Evolutionary conservation across 2,329 filamentous ascomycete species (phyloP).

Genomic region (Polytolypa hystricis): DNA sequence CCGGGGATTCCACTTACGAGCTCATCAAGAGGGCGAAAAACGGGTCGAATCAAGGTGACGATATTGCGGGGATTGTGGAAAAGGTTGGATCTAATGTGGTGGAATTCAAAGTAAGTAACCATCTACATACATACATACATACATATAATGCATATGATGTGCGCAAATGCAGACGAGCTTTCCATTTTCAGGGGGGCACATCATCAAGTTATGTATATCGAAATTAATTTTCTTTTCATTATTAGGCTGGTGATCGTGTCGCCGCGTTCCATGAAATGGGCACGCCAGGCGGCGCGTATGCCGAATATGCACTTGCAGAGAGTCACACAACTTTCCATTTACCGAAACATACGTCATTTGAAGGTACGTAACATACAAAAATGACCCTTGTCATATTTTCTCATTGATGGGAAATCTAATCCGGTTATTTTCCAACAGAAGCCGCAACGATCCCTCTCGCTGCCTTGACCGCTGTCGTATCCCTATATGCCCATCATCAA

Average conservation of each 20-base stretch:
- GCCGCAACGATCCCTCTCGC: conserved; percentile 48
- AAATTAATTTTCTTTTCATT: no score
- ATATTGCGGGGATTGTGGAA: conserved; percentile 42
- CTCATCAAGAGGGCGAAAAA: conserved; percentile 10
- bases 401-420: neutral
- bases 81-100: conserved; percentile 40
- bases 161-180: neutral
- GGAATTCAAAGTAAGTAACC: conserved; percentile 41
- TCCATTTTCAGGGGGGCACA: conserved; percentile 17
- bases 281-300: conserved; percentile 41
- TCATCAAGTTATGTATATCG: conserved; percentile 43
- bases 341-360: conserved; percentile 39
- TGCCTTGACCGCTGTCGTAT: conserved; percentile 43
- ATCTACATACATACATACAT: no score
- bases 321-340: conserved; percentile 46
- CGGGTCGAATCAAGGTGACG: conserved; percentile 33
- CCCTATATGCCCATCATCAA: conserved; percentile 36
- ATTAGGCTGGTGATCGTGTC: conserved; percentile 44
- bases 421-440: conserved; percentile 27
- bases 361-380: conserved; percentile 29
- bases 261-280: conserved; percentile 40
- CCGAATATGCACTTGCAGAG: conserved; percentile 46
- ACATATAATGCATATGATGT: conserved; percentile 12
- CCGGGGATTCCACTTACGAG: conserved; percentile 8
- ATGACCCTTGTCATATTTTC: conserved; percentile 5